Evolutionary conservation across 495 filamentous ascomycete genomes (phyloP), one percentile per base, ranked within the genome.

Genomic region (Penicillium turbatum): DNA sequence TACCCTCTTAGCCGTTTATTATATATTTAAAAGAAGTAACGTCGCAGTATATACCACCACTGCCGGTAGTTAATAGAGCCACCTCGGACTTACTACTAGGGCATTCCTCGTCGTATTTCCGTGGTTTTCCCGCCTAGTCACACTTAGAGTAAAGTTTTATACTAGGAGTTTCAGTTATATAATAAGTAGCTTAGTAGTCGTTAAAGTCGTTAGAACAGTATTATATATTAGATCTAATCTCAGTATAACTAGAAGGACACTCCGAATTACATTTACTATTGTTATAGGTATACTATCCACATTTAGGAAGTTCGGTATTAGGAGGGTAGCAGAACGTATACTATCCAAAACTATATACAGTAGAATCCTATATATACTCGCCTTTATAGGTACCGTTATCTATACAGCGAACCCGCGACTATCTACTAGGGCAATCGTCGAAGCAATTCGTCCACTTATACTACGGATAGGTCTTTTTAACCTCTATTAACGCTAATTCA

Each of bases 251-350:
- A 15, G 24, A 36, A 8, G 42, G 42, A 26, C 52, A 54, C 24
- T 37, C n/a, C 8, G 41, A 31, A 6, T 54, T 47, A 19, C 42
- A 54, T 17, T 54, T n/a, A 5, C 52, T 42, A 15, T 54, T 54
- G 42, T 48, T 54, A n/a, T 46, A 12, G 12, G 42, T 37, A 35
- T 54, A 54, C 52, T 42, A 54, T 13, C 52, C 52, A 21, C 52
- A 54, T 15, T 40, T 54, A 10, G 52, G 52, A 11, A 36, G 36
- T 0, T 48, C 42, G 31, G 48, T 10, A n/a, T 39, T 21, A 10
- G 52, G 42, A 2, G 52, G 52, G 40, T 30, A 54, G 36, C 52
- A 54, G 40, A 54, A 47, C 6, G 42, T 39, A 39, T 48, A 31
- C 30, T 46, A 12, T 5, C n/a, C 35, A 6, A 21, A 7, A 32